Evolutionary conservation across 2,329 filamentous ascomycete genomes (phyloP).

Genomic region (Xylariaceae sp.): DNA sequence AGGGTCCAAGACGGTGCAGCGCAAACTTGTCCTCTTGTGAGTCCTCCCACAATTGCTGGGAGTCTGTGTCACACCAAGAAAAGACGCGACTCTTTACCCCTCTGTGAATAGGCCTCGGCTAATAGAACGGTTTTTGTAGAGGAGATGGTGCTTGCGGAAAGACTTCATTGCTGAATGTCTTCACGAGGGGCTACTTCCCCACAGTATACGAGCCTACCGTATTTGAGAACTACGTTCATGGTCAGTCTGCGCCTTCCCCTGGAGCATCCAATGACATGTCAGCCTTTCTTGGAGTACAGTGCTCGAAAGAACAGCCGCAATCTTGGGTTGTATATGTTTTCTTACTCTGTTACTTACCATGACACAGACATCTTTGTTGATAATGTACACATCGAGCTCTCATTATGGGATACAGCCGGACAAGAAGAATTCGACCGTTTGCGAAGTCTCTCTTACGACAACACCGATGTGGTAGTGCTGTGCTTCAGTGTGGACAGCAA

Average conservation of each 20-base stretch:
- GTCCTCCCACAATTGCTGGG: slow-evolving; percentile 31
- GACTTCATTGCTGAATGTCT: slow-evolving; percentile 95
- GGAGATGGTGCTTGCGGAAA: slow-evolving; percentile 97
- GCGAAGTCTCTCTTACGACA: slow-evolving; percentile 90
- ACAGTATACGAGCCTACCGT: slow-evolving; percentile 98
- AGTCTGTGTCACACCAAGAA: background rate
- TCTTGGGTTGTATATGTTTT: no score
- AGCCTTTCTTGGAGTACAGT: no score
- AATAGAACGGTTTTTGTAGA: slow-evolving; percentile 41
- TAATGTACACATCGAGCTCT: slow-evolving; percentile 92
- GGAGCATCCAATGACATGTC: no score
- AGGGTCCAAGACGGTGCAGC: slow-evolving; percentile 80
- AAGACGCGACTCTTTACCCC: slow-evolving; percentile 26
- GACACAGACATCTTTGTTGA: slow-evolving; percentile 91
- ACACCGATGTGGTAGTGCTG: slow-evolving; percentile 97
- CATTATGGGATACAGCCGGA: slow-evolving; percentile 95
- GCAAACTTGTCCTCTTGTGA: slow-evolving; percentile 92
- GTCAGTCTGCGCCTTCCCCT: slow-evolving; percentile 43
- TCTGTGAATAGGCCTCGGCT: slow-evolving; percentile 6
- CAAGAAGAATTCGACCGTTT: slow-evolving; percentile 98
- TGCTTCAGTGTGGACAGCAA: slow-evolving; percentile 97
- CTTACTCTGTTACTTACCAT: no score
- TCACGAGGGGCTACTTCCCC: slow-evolving; percentile 98
- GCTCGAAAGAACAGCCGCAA: no score
- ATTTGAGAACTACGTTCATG: slow-evolving; percentile 98